A percentile compares a stretch with the other conserved stretches of the same genome.
Conservation (phyloP, 148 eudicot species). For the Chenopodium berlandieri region DNA sequence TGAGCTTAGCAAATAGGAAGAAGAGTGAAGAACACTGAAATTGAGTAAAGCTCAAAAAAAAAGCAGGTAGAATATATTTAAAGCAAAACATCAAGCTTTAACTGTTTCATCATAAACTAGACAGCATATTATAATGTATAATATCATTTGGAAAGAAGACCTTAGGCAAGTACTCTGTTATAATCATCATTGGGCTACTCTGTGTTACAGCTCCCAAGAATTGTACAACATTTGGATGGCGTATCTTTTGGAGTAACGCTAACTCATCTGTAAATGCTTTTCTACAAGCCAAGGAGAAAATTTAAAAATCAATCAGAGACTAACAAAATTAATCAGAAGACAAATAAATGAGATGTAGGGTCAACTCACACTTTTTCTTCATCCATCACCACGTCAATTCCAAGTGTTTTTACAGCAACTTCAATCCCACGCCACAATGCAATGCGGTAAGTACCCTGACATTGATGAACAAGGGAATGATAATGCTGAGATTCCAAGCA, state of each 20-base stretch:
- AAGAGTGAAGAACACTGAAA: no score
- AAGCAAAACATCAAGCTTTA: not conserved
- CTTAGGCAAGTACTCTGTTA: conserved; percentile 92
- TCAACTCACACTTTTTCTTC: conserved; percentile 47
- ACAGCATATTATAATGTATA: not conserved
- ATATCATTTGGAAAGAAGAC: conserved; percentile 20
- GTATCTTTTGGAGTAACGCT: conserved; percentile 70
- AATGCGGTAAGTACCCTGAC: conserved; percentile 41
- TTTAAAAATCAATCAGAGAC: not conserved
- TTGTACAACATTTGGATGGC: conserved; percentile 96
- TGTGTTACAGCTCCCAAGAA: conserved; percentile 97
- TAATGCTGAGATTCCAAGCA: not conserved
- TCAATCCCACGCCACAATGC: conserved; percentile 46
- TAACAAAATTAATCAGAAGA: not conserved
- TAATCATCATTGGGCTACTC: conserved; percentile 93
- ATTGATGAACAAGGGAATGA: not conserved
- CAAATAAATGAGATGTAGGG: not conserved
- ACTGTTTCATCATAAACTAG: not conserved
- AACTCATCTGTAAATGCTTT: conserved; percentile 81
- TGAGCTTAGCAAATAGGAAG: no score
- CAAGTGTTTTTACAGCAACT: conserved; percentile 42
- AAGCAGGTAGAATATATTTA: not conserved
- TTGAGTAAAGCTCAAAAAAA: no score
- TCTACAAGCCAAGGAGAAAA: conserved; percentile 31
- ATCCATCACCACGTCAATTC: conserved; percentile 35